phyloP scores from a whole-genome alignment of 2,329 filamentous ascomycete species.

The Fusarium liriodendri region DNA sequence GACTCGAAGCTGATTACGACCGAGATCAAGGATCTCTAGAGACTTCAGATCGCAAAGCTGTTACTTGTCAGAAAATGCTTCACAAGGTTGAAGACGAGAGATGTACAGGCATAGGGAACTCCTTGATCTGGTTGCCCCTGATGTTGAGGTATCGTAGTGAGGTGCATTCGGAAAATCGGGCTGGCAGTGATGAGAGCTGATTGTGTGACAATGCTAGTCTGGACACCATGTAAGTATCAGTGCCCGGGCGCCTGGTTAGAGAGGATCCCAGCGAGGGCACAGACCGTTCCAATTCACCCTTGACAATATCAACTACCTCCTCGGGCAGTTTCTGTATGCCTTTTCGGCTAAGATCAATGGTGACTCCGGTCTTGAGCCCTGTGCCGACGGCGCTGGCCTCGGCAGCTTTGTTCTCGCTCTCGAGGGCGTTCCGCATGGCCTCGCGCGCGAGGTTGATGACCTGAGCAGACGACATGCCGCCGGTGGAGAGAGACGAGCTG shows the following conservation, averaged over 20 bases:
- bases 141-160: conserved; percentile 85
- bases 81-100: conserved; percentile 16
- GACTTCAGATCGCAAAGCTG: conserved; percentile 88
- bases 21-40: conserved; percentile 92
- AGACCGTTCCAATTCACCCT: conserved; percentile 78
- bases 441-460: conserved; percentile 74
- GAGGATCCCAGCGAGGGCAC: conserved; percentile 38
- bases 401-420: conserved; percentile 73
- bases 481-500: conserved; percentile 60
- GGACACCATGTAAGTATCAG: conserved; percentile 32
- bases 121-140: conserved; percentile 77
- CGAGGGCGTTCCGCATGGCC: conserved; percentile 74
- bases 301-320: conserved; percentile 80
- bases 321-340: conserved; percentile 78
- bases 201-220: conserved; percentile 88
- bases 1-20: conserved; percentile 83
- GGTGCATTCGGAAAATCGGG: conserved; percentile 79
- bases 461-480: conserved; percentile 68
- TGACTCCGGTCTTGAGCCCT: conserved; percentile 76
- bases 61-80: conserved; percentile 38
- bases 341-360: conserved; percentile 81
- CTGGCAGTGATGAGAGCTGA: conserved; percentile 75
- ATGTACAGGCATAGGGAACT: conserved; percentile 68
- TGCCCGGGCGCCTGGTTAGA: conserved; percentile 12
- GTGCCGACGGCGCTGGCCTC: conserved; percentile 69